Evolutionary conservation across 1,284 basidiomycete species (phyloP), one percentile per base, ranked within the genome.

Genomic region (Xerocomus nothofagi): DNA sequence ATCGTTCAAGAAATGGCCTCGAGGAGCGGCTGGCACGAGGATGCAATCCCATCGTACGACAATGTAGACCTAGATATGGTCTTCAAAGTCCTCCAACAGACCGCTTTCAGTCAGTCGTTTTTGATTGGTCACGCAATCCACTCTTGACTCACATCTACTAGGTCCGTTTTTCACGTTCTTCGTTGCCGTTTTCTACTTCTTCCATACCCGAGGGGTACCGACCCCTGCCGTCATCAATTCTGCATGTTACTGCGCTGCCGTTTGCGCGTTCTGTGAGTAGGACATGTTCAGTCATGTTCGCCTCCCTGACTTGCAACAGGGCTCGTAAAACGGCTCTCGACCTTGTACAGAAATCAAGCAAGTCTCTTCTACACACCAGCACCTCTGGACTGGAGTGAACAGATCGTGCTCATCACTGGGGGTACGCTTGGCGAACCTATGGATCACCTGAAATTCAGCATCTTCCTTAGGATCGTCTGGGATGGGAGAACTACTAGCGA

Each of bases 371-470:
- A 80, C 54, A 74, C 77, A 4, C 82, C 84, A 2, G 63, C 70
- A 12, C 77, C 72, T 34, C 67, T 92, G 31, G 82, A 90, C 59
- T 95, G 92, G 92, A 80, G 79, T 30, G 83, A 91, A 39, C 89
- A 97, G 68, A 81, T 94, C 53, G 85, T 96, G 3, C 74, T 97
- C 23, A 77, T 98, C 47, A 97, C 94, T 10, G 94, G 94, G 53
- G 93, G 93, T 91, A 50, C 45, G 79, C 42, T 21, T 46, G 18
- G 27, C 3, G 26, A 34, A 44, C 7, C 11, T 24, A 45, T 9
- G 14, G 15, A 17, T 29, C 15, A 45, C 23, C n/a, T 34, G 39
- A 12, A 17, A 33, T 38, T 44, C 27, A 39, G 18, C 27, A 26
- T 39, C 24, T 29, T 32, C 12, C 21, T 33, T 55, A 93, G 93